phyloP scores from a whole-genome alignment of 441 rosid genomes.

The Arabidopsis lyrata region DNA sequence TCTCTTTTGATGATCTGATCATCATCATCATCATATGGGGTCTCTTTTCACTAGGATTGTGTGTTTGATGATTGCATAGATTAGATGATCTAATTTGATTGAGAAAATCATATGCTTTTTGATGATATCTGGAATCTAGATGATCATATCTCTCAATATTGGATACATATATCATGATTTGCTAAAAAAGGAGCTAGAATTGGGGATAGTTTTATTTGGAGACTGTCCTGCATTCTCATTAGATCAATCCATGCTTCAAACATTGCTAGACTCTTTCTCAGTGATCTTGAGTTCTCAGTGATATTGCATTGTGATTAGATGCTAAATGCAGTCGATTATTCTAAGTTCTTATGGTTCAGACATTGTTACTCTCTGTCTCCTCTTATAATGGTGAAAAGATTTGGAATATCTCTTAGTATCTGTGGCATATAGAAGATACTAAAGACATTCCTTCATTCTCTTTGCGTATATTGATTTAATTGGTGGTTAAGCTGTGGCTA shows the following conservation, averaged over 20 bases:
- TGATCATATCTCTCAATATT: slow-evolving; percentile 26
- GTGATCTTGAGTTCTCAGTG: background rate
- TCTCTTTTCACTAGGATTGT: background rate
- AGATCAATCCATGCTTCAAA: slow-evolving; percentile 29
- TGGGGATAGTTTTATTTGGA: background rate
- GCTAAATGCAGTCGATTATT: too few relatives aligned
- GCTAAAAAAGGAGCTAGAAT: background rate
- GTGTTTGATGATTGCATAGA: slow-evolving; percentile 1
- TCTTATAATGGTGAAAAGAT: too few relatives aligned
- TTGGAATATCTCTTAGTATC: too few relatives aligned
- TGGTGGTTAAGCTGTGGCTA: background rate
- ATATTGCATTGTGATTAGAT: too few relatives aligned
- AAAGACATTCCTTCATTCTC: too few relatives aligned
- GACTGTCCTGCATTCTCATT: slow-evolving; percentile 1
- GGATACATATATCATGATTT: background rate
- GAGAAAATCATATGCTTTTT: background rate
- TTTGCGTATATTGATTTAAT: background rate
- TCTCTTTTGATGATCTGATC: slow-evolving; percentile 17
- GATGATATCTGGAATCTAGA: slow-evolving; percentile 11
- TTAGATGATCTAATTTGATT: slow-evolving; percentile 26
- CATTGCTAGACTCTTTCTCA: background rate
- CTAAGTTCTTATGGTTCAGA: too few relatives aligned
- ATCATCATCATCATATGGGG: slow-evolving; percentile 9
- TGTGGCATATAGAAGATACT: too few relatives aligned
- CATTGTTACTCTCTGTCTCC: too few relatives aligned